Evolutionary conservation across 1,284 basidiomycete genomes (phyloP).

Genomic region (Heterobasidion occidentale): DNA sequence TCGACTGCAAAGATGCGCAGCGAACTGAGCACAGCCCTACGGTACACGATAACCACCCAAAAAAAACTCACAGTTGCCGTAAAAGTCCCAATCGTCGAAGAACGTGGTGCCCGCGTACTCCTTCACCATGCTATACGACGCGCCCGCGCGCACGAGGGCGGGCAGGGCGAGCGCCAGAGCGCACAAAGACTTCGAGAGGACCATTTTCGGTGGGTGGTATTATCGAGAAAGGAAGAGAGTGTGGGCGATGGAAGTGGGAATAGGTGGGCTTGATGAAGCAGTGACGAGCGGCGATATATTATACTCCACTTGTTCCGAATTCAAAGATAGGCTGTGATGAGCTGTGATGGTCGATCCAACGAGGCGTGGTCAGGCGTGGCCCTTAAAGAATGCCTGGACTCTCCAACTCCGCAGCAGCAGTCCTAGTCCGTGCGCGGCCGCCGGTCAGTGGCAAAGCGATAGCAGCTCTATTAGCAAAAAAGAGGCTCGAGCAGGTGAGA

Average conservation of each 20-base stretch:
- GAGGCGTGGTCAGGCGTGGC: too few relatives aligned
- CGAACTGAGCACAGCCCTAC: background rate
- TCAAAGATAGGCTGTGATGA: too few relatives aligned
- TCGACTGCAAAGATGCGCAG: conserved; percentile 38
- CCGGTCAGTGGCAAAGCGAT: too few relatives aligned
- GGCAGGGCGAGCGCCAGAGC: conserved; percentile 6
- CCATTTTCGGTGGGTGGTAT: conserved; percentile 2
- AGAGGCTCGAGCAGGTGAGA: background rate
- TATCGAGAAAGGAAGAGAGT: background rate
- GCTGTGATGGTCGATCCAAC: too few relatives aligned
- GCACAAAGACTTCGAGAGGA: conserved; percentile 1
- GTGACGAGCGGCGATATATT: too few relatives aligned
- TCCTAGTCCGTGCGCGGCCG: too few relatives aligned
- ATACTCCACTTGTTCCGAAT: too few relatives aligned
- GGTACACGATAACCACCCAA: background rate
- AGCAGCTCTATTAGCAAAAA: background rate
- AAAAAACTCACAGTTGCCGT: conserved; percentile 22
- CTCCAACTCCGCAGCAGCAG: too few relatives aligned
- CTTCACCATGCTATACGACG: conserved; percentile 24
- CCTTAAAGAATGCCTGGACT: too few relatives aligned
- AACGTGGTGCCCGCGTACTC: conserved; percentile 28
- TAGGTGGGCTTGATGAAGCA: background rate
- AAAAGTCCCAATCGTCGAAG: conserved; percentile 33
- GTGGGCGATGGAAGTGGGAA: background rate
- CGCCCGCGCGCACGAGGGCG: conserved; percentile 13